Percentiles rank a stretch among this genome's conserved stretches.
Conservation (phyloP, 441 rosid species). For the Rhodomyrtus psidioides region DNA sequence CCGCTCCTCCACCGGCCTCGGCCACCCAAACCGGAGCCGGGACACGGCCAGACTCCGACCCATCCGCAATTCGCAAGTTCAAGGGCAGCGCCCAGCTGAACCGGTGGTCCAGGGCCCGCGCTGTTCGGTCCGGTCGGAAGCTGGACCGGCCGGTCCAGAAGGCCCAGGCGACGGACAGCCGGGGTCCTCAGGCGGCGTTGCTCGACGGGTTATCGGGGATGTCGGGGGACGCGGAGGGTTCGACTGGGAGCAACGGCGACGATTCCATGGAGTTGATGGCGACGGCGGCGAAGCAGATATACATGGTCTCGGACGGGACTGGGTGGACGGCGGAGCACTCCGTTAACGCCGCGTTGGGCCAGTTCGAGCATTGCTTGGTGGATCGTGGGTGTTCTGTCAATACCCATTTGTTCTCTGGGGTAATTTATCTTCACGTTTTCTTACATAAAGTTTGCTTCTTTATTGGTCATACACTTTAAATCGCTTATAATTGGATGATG, state of each 20-base stretch:
- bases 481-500: not conserved
- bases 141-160: constrained; percentile 38
- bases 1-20: constrained; percentile 6
- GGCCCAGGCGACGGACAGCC: constrained; percentile 7
- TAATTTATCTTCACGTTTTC: constrained; percentile 11
- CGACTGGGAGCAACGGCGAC: constrained; percentile 3
- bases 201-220: constrained; percentile 5
- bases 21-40: not conserved
- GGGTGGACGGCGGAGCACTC: constrained; percentile 95
- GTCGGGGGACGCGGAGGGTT: not conserved
- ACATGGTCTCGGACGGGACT: constrained; percentile 88
- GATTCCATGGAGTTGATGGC: constrained; percentile 15
- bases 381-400: constrained; percentile 85
- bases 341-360: constrained; percentile 83
- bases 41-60: constrained; percentile 19
- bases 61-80: constrained; percentile 30
- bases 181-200: not conserved
- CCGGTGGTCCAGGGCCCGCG: constrained; percentile 87
- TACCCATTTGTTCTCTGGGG: constrained; percentile 92
- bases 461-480: not conserved
- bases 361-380: constrained; percentile 79
- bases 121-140: constrained; percentile 56
- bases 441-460: not conserved
- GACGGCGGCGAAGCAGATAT: constrained; percentile 45
- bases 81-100: constrained; percentile 64